A percentile compares a stretch with the other conserved stretches of the same genome.
Evolutionary conservation across 345 rosid species (phyloP).

Genomic region (Isatis tinctoria): DNA sequence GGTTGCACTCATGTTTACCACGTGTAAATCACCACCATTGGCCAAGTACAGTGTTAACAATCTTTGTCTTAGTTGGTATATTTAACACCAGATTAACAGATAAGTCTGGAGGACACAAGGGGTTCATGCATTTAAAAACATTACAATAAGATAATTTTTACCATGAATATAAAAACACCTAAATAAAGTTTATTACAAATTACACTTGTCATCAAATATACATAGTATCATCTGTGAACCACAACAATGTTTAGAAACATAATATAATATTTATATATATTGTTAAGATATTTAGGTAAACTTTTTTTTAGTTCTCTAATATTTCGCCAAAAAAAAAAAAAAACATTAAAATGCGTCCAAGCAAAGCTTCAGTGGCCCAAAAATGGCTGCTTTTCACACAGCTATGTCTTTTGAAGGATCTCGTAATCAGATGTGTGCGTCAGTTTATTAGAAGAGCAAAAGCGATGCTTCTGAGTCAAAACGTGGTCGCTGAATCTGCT

Average conservation of each 20-base stretch:
- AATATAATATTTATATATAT: background rate
- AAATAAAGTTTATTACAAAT: background rate
- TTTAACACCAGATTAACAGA: background rate
- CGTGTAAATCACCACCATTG: conserved; percentile 16
- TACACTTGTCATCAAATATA: background rate
- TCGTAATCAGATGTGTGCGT: conserved; percentile 16
- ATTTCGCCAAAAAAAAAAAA: background rate
- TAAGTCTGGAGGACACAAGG: background rate
- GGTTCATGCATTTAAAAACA: conserved; percentile 4
- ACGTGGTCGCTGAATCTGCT: conserved; percentile 18
- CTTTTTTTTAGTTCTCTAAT: background rate
- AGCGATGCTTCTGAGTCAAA: conserved; percentile 20
- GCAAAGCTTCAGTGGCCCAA: conserved; percentile 23
- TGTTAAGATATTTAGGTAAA: background rate
- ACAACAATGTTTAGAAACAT: background rate
- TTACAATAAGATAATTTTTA: background rate
- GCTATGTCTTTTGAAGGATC: conserved; percentile 27
- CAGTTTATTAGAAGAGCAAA: conserved; percentile 17
- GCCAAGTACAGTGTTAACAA: background rate
- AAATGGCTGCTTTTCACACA: conserved; percentile 27
- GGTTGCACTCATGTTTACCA: conserved; percentile 21
- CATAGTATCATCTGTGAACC: background rate
- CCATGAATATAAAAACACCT: background rate
- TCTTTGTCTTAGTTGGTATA: background rate
- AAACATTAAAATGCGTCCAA: conserved; percentile 22